A percentile compares a stretch with the other conserved stretches of the same genome.
These are phyloP conservation scores for Tanacetum coccineum DNA, from an alignment of 129 eudicot genomes.

Conservation along the genomic window DNA sequence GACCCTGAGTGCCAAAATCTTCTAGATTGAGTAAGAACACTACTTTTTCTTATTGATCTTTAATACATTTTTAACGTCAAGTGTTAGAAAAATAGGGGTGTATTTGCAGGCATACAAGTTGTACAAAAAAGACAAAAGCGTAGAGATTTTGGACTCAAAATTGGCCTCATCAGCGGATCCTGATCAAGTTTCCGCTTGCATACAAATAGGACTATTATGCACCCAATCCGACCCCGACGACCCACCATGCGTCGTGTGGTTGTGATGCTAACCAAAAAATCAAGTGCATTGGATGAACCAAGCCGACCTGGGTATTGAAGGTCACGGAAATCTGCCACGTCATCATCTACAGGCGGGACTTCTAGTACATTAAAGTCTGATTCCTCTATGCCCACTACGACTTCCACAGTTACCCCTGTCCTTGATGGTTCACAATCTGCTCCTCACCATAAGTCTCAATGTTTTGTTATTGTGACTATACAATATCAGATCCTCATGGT, in stretches of 20 bases:
- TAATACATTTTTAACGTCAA: neutral
- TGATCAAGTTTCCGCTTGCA: conserved; percentile 48
- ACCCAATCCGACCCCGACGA: conserved; percentile 73
- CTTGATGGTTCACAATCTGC: conserved; percentile 20
- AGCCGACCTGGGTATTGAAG: conserved; percentile 64
- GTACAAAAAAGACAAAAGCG: conserved; percentile 54
- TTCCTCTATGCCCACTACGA: conserved; percentile 27
- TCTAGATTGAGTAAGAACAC: conserved; percentile 60
- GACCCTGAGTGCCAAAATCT: conserved; percentile 49
- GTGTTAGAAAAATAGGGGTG: neutral
- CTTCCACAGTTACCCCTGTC: conserved; percentile 31
- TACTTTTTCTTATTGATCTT: neutral
- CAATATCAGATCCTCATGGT: conserved; percentile 40
- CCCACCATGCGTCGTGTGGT: conserved; percentile 72
- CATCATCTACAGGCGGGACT: conserved; percentile 40
- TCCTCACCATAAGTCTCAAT: conserved; percentile 17
- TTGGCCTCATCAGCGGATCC: conserved; percentile 46
- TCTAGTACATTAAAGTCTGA: conserved; percentile 37
- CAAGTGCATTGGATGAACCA: conserved; percentile 65
- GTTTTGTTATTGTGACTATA: neutral
- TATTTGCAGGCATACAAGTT: conserved; percentile 57
- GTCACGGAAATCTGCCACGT: conserved; percentile 33
- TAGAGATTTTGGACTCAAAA: conserved; percentile 62
- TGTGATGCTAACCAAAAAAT: conserved; percentile 56
- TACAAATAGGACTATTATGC: conserved; percentile 66